These are phyloP conservation scores for Viola pubescens DNA, from an alignment of 441 rosid species.

Conservation along the genomic window DNA sequence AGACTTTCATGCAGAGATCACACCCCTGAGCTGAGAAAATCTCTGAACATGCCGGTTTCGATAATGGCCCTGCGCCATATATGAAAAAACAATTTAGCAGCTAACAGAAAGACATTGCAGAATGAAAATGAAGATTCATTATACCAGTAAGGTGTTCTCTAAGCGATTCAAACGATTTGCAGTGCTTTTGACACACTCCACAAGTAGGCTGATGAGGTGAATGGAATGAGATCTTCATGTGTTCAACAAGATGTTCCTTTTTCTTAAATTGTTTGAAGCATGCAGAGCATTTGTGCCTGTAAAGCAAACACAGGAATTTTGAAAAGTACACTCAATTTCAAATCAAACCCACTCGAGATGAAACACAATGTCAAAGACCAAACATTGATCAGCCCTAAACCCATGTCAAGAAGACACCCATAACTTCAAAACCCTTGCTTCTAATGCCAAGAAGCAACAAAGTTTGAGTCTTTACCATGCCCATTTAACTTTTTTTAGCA, in stretches of 20 bases:
- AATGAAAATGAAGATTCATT: background rate
- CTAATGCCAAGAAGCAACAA: too few relatives aligned
- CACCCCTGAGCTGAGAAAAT: slow-evolving; percentile 48
- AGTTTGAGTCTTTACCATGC: too few relatives aligned
- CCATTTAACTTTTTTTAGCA: too few relatives aligned
- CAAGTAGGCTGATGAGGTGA: slow-evolving; percentile 65
- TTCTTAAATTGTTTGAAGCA: slow-evolving; percentile 66
- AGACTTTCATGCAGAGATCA: slow-evolving; percentile 45
- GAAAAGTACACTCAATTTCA: too few relatives aligned
- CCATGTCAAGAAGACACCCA: too few relatives aligned
- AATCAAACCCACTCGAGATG: too few relatives aligned
- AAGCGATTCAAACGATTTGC: slow-evolving; percentile 57
- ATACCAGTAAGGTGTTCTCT: slow-evolving; percentile 55
- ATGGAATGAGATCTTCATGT: slow-evolving; percentile 60
- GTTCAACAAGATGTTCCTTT: slow-evolving; percentile 62
- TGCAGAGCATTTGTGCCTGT: slow-evolving; percentile 58
- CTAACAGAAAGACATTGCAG: background rate
- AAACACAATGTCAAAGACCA: too few relatives aligned
- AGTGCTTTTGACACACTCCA: slow-evolving; percentile 55
- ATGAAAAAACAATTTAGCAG: slow-evolving; percentile 1
- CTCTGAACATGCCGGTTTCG: slow-evolving; percentile 38
- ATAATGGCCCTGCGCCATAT: slow-evolving; percentile 31
- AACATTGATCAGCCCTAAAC: too few relatives aligned
- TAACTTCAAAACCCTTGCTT: too few relatives aligned
- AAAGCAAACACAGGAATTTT: background rate